A percentile compares a stretch with the other conserved stretches of the same genome.
These are phyloP conservation scores for Ustilago crameri DNA, from an alignment of 1,284 basidiomycete genomes.

Conservation along the genomic window DNA sequence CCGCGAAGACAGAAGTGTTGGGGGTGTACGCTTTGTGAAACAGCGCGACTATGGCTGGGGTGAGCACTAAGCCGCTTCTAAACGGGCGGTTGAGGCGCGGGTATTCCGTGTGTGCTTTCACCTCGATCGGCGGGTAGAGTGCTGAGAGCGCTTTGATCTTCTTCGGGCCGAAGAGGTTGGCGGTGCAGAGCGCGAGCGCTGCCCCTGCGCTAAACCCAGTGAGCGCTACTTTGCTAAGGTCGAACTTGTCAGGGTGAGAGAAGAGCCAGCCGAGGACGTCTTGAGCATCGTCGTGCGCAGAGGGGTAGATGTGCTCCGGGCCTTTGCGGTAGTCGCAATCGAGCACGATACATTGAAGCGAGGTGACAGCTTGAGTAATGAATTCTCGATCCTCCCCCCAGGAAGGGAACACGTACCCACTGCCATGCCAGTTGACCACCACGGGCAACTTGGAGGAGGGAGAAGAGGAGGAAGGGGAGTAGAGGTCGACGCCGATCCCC, in stretches of 20 bases:
- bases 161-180: conserved; percentile 33
- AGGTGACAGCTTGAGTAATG: conserved; percentile 23
- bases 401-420: conserved; percentile 37
- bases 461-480: conserved; percentile 27
- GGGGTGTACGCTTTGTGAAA: conserved; percentile 56
- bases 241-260: conserved; percentile 40
- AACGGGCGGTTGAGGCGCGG: conserved; percentile 5
- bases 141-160: conserved; percentile 44
- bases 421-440: conserved; percentile 43
- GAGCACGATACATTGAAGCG: conserved; percentile 26
- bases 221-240: conserved; percentile 35
- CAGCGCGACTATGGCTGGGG: conserved; percentile 21
- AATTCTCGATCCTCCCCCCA: conserved; percentile 39
- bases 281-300: conserved; percentile 46
- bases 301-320: conserved; percentile 57
- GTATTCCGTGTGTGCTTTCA: neutral
- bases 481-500: conserved; percentile 35
- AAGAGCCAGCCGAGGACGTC: conserved; percentile 51
- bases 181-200: conserved; percentile 48
- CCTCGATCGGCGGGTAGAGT: conserved; percentile 49
- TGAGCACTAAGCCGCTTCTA: conserved; percentile 39
- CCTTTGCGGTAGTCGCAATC: conserved; percentile 62
- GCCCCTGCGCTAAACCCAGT: conserved; percentile 62
- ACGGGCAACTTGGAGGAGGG: conserved; percentile 24
- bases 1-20: conserved; percentile 4